Base-by-base conservation (phyloP, 1,284 basidiomycete species). In the Ceratobasidium sp. region DNA sequence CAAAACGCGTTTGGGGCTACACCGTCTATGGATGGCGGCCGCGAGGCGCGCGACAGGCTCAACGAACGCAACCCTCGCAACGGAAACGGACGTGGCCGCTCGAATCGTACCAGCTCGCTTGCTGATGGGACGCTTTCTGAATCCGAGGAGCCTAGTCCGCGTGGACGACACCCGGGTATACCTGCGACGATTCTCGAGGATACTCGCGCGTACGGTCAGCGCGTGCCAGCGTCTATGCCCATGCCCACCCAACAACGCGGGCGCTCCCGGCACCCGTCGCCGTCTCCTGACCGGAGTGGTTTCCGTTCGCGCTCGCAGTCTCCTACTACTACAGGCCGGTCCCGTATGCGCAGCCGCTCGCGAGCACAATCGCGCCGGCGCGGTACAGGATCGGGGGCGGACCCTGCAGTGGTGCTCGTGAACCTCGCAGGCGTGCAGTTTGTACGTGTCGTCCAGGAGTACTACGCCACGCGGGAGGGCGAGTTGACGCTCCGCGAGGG, bases 381-480 rank as follows among this genome's bases (percentile, higher is more conserved):
- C 0, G 62, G 38, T 46, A 14, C 59, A 27, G 48, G 44, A 8
- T 10, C 71, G 6, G 71, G 38, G 16, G 30, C 35, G 23, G 71
- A 74, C 60, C 71, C 71, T 4, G 71, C 71, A 1, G 44, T 44
- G 23, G 46, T 65, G 59, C 48, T 74, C 6, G 46, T 74, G 46
- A 65, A 74, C 30, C 71, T 74, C 48, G 60, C 71, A 20, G 71
- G 71, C 44, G 71, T 74, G n/a, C 59, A 74, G 48, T 74, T 74
- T 44, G 71, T 74, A 23, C 71, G 71, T 16, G 71, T 48, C 23
- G 23, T 27, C 20, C 23, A 65, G 27, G 71, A 62, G 12, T 74
- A 64, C 23, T 48, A 64, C 52, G 71, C 59, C 7, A 7, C 38
- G 16, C 59, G 46, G 2, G 44, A 60, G 41, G 48, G 46, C 60